phyloP scores from a whole-genome alignment of 1,139 yeast species.

The Nadsonia starkeyi-henricii region DNA sequence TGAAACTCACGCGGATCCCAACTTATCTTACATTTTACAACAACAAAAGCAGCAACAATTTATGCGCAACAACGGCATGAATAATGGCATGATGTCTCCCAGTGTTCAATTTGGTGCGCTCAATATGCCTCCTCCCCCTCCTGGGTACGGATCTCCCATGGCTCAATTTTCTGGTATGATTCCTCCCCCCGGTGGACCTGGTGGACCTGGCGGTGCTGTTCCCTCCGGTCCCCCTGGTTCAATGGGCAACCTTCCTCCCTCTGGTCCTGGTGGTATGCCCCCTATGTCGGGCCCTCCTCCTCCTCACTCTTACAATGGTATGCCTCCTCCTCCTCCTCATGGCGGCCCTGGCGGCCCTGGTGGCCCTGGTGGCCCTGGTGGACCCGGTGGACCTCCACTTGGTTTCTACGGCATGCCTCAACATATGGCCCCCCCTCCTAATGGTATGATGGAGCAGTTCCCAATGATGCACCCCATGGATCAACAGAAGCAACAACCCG shows the following conservation, averaged over 20 bases:
- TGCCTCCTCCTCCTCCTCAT: slow-evolving; percentile 8
- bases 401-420: slow-evolving; percentile 6
- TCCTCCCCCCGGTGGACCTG: slow-evolving; percentile 7
- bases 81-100: slow-evolving; percentile 7
- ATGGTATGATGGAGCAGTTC: no score
- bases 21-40: slow-evolving; percentile 6
- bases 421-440: not conserved
- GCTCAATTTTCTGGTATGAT: slow-evolving; percentile 6
- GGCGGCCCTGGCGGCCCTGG: slow-evolving; percentile 11
- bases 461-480: not conserved
- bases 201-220: slow-evolving; percentile 5
- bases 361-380: slow-evolving; percentile 8
- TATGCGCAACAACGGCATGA: slow-evolving; percentile 4
- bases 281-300: slow-evolving; percentile 10
- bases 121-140: slow-evolving; percentile 6
- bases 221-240: not conserved
- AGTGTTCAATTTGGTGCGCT: slow-evolving; percentile 9
- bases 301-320: slow-evolving; percentile 2
- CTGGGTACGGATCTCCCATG: slow-evolving; percentile 5
- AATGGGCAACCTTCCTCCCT: not conserved
- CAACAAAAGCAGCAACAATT: slow-evolving; percentile 9
- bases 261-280: slow-evolving; percentile 6
- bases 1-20: slow-evolving; percentile 4
- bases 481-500: not conserved
- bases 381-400: slow-evolving; percentile 10